Percentiles rank a stretch among this genome's conserved stretches.
phyloP scores from a whole-genome alignment of 225 moss, liverwort and hornwort species.

The Lunularia cruciata region DNA sequence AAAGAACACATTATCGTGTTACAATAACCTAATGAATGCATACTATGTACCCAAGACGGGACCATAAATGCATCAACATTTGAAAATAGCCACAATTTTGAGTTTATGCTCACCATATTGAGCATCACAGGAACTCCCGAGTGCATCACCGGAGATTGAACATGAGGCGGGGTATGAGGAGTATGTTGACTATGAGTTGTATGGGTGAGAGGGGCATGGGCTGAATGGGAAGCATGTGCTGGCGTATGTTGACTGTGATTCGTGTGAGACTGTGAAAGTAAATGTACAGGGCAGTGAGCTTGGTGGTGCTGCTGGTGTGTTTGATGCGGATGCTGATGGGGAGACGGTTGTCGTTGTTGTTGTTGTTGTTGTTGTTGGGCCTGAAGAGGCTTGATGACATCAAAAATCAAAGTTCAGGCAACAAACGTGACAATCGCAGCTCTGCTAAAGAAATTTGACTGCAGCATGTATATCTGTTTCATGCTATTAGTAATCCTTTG shows the following conservation, averaged over 20 bases:
- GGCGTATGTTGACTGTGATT: slow-evolving; percentile 69
- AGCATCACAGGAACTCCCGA: slow-evolving; percentile 42
- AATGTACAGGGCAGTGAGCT: slow-evolving; percentile 57
- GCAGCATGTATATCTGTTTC: too few species aligned
- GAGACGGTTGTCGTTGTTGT: slow-evolving; percentile 19
- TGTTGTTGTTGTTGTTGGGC: slow-evolving; percentile 32
- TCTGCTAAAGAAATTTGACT: too few species aligned
- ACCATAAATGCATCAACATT: too few species aligned
- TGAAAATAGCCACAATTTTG: too few species aligned
- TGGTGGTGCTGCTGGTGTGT: slow-evolving; percentile 46
- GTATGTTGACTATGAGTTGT: slow-evolving; percentile 54
- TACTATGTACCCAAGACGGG: too few species aligned
- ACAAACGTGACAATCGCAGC: background rate
- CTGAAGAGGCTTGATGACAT: slow-evolving; percentile 37
- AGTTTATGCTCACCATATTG: slow-evolving; percentile 36
- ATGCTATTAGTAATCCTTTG: too few species aligned
- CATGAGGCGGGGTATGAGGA: slow-evolving; percentile 72
- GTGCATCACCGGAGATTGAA: slow-evolving; percentile 44
- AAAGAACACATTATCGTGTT: too few species aligned
- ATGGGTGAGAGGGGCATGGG: slow-evolving; percentile 32
- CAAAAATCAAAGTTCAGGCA: background rate
- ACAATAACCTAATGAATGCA: too few species aligned
- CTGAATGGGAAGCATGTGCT: slow-evolving; percentile 47
- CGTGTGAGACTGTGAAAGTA: slow-evolving; percentile 59
- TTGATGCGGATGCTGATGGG: slow-evolving; percentile 24